Evolutionary conservation across 2,329 filamentous ascomycete genomes (phyloP).

Genomic region (Diaporthe amygdali): DNA sequence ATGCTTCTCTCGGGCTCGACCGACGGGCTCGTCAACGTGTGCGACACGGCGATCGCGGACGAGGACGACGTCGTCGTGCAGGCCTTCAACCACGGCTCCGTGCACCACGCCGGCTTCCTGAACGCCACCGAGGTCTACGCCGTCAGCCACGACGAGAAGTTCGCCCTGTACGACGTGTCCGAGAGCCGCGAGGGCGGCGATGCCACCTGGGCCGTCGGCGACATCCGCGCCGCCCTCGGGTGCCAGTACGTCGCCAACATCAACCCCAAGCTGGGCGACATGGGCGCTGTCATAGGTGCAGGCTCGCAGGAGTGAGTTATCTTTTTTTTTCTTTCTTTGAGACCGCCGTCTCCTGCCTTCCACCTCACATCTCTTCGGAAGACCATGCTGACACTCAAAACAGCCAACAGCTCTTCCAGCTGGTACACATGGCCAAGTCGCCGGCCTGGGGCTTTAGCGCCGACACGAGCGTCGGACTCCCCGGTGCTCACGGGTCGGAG

Average conservation of each 20-base stretch:
- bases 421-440: constrained; percentile 63
- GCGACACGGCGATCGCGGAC: constrained; percentile 71
- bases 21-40: constrained; percentile 79
- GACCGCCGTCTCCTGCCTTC: constrained; percentile 34
- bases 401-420: constrained; percentile 62
- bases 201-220: constrained; percentile 66
- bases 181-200: constrained; percentile 66
- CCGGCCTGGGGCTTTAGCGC: constrained; percentile 59
- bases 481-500: constrained; percentile 67
- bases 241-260: constrained; percentile 80
- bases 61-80: constrained; percentile 81
- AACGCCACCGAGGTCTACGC: constrained; percentile 70
- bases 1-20: constrained; percentile 78
- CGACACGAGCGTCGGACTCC: constrained; percentile 62
- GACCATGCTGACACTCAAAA: not conserved
- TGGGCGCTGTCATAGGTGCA: constrained; percentile 65
- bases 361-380: not conserved
- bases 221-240: constrained; percentile 67
- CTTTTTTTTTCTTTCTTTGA: constrained; percentile 36
- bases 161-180: constrained; percentile 74
- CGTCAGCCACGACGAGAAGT: constrained; percentile 78
- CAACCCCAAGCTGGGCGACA: constrained; percentile 61
- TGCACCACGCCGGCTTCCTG: constrained; percentile 78
- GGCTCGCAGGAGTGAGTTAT: constrained; percentile 69
- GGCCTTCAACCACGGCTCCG: constrained; percentile 78